phyloP scores from a whole-genome alignment of 352 stramenopile species.

The Pythium volutum region DNA sequence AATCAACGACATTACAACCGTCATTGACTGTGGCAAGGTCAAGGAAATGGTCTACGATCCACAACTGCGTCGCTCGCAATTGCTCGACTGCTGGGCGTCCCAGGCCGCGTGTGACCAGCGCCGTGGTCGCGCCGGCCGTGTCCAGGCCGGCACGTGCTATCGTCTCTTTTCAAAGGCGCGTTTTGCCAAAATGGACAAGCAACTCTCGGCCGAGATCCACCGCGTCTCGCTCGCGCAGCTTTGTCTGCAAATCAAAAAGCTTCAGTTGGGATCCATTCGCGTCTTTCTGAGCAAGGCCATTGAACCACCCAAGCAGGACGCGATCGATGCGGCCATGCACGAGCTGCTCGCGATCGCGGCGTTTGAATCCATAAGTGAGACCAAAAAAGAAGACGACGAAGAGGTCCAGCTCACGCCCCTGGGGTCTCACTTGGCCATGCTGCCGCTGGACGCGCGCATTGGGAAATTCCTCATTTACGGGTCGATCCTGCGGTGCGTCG shows the following conservation, averaged over 20 bases:
- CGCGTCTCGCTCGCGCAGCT: constrained; percentile 83
- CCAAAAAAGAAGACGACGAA: constrained; percentile 21
- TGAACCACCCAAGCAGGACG: constrained; percentile 89
- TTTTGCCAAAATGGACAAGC: constrained; percentile 58
- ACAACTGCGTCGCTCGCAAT: constrained; percentile 57
- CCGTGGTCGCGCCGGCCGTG: constrained; percentile 78
- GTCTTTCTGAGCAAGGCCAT: constrained; percentile 82
- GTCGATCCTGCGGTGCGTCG: constrained; percentile 81
- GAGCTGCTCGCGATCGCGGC: constrained; percentile 90
- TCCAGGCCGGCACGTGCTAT: constrained; percentile 75
- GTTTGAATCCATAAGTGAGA: constrained; percentile 45
- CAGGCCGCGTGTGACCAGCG: constrained; percentile 81
- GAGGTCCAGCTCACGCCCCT: constrained; percentile 90
- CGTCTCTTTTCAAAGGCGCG: constrained; percentile 68
- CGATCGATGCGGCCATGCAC: constrained; percentile 90
- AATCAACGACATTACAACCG: constrained; percentile 85
- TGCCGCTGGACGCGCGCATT: constrained; percentile 83
- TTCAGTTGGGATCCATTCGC: constrained; percentile 71
- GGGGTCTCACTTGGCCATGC: constrained; percentile 81
- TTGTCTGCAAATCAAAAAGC: constrained; percentile 85
- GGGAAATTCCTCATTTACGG: constrained; percentile 87
- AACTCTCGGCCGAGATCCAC: constrained; percentile 87
- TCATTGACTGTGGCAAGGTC: constrained; percentile 85
- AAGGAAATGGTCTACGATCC: constrained; percentile 90
- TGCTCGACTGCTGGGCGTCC: constrained; percentile 82